Conservation (phyloP, 1,284 basidiomycete species). For the Moniliophthora roreri region DNA sequence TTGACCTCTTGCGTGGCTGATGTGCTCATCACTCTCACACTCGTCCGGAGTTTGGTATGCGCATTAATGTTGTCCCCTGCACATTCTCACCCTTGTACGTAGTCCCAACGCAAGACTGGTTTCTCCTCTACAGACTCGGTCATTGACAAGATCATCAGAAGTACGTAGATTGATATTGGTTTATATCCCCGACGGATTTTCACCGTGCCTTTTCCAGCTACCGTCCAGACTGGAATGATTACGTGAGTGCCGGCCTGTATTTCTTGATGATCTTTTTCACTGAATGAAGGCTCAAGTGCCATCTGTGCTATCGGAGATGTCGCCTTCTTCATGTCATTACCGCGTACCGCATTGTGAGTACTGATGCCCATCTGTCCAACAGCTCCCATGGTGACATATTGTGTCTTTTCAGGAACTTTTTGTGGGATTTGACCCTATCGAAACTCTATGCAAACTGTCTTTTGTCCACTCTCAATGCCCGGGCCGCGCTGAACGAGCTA, state of each 20-base stretch:
- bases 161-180: conserved; percentile 25
- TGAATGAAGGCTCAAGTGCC: conserved; percentile 23
- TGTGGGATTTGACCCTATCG: conserved; percentile 25
- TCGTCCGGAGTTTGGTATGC: conserved; percentile 45
- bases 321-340: conserved; percentile 44
- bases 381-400: neutral
- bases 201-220: conserved; percentile 32
- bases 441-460: conserved; percentile 28
- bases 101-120: conserved; percentile 44
- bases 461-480: conserved; percentile 27
- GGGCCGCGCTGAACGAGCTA: conserved; percentile 3
- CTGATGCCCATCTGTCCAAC: neutral
- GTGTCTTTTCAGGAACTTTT: conserved; percentile 19
- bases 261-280: neutral
- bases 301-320: conserved; percentile 43
- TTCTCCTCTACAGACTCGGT: conserved; percentile 43
- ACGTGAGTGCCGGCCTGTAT: conserved; percentile 29
- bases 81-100: too few relatives aligned
- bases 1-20: conserved; percentile 43
- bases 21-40: conserved; percentile 42
- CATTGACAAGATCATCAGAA: conserved; percentile 45
- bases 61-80: too few relatives aligned
- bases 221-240: conserved; percentile 47
- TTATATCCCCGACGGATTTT: neutral
- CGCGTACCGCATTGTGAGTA: conserved; percentile 18